Evolutionary conservation across 805 yeast species (phyloP).

Genomic region (Wickerhamomyces tratensis): DNA sequence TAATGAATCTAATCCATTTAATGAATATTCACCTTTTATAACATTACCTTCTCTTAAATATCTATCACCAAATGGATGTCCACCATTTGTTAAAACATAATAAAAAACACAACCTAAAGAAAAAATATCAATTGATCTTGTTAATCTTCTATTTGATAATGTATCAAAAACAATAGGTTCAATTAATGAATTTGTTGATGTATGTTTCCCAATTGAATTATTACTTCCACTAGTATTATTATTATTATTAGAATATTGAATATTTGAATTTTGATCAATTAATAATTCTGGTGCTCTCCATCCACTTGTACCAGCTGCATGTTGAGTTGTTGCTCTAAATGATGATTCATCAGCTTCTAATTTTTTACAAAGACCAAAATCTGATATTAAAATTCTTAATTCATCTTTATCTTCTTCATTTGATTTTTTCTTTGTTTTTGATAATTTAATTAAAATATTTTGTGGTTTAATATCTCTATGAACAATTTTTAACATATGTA

Average conservation of each 20-base stretch:
- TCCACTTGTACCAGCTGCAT: slow-evolving; percentile 95
- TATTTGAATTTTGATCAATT: slow-evolving; percentile 25
- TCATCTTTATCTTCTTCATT: slow-evolving; percentile 24
- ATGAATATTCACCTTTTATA: slow-evolving; percentile 47
- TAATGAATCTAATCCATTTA: slow-evolving; percentile 12
- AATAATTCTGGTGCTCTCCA: slow-evolving; percentile 96
- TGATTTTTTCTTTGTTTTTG: slow-evolving; percentile 26
- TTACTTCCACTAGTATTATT: no score
- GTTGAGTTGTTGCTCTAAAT: slow-evolving; percentile 83
- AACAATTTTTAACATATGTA: slow-evolving; percentile 84
- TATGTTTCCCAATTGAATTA: neutral
- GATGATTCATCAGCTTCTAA: slow-evolving; percentile 89
- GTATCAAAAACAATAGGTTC: slow-evolving; percentile 29
- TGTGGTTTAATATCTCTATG: slow-evolving; percentile 95
- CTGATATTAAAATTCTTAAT: slow-evolving; percentile 75
- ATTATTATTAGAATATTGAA: slow-evolving; percentile 5
- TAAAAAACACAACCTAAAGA: slow-evolving; percentile 92
- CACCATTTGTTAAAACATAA: slow-evolving; percentile 73
- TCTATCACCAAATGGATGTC: slow-evolving; percentile 93
- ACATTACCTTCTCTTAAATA: slow-evolving; percentile 86
- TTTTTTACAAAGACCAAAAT: slow-evolving; percentile 91
- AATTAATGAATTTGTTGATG: slow-evolving; percentile 16
- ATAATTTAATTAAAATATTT: slow-evolving; percentile 69
- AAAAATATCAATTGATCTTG: slow-evolving; percentile 87
- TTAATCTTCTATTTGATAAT: slow-evolving; percentile 48